These are phyloP conservation scores for Sphagnum contortum DNA, from an alignment of 225 moss, liverwort and hornwort species.

Conservation along the genomic window DNA sequence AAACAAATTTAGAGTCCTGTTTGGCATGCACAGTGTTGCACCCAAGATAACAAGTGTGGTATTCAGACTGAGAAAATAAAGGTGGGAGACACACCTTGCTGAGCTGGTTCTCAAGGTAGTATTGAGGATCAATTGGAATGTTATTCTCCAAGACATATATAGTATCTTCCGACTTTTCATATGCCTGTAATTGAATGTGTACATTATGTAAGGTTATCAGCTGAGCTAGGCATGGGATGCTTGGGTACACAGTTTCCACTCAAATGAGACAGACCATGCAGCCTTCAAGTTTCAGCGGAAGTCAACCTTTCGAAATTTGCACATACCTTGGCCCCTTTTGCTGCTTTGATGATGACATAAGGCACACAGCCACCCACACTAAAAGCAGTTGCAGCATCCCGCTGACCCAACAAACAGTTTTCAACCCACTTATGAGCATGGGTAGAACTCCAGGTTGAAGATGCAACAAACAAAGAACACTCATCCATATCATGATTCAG, in stretches of 20 bases:
- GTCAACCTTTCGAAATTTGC: not conserved
- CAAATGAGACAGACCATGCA: no score
- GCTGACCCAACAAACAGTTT: conserved; percentile 19
- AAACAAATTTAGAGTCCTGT: no score
- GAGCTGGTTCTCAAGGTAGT: conserved; percentile 93
- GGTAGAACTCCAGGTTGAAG: no score
- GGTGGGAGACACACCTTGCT: conserved; percentile 52
- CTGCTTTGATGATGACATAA: conserved; percentile 91
- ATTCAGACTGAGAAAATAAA: not conserved
- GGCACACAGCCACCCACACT: conserved; percentile 97
- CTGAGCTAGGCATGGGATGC: no score
- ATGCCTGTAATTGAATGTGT: conserved; percentile 39
- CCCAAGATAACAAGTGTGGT: not conserved
- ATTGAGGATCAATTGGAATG: conserved; percentile 91
- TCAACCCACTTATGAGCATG: no score
- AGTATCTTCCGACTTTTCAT: conserved; percentile 97
- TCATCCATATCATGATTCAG: no score
- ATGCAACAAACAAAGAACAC: no score
- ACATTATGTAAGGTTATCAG: no score
- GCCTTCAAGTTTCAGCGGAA: no score
- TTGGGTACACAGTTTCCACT: no score
- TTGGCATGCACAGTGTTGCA: no score
- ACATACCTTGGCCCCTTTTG: conserved; percentile 89
- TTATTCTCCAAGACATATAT: conserved; percentile 97
- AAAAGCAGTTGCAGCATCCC: conserved; percentile 95